phyloP scores from a whole-genome alignment of 2,329 filamentous ascomycete species.

The Apiospora sp. region DNA sequence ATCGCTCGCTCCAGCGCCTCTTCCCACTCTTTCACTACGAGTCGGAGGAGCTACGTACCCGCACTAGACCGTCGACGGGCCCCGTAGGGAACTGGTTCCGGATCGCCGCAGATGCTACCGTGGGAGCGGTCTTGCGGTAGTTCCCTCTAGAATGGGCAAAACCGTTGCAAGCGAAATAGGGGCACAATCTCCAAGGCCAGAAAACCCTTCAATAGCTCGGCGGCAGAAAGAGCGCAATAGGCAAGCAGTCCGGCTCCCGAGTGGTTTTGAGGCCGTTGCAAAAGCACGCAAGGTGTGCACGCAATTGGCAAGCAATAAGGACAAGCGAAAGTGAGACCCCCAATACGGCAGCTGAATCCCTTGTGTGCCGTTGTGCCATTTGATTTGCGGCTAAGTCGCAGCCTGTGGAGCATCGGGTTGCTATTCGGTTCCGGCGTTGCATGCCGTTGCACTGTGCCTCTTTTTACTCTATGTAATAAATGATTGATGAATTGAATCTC shows the following conservation, averaged over 20 bases:
- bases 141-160: background rate
- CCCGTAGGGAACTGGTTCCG: background rate
- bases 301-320: background rate
- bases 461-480: background rate
- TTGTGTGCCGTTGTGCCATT: background rate
- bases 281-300: background rate
- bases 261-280: background rate
- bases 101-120: background rate
- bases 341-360: slow-evolving; percentile 6
- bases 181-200: background rate
- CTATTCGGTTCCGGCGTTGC: background rate
- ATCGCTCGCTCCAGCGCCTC: background rate
- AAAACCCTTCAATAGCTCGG: background rate
- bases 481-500: background rate
- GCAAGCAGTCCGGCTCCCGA: background rate
- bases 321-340: background rate
- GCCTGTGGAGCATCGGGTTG: background rate
- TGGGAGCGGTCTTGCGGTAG: background rate
- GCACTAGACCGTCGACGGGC: slow-evolving; percentile 11
- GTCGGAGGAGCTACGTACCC: background rate
- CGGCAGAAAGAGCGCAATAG: slow-evolving; percentile 4
- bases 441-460: slow-evolving; percentile 16
- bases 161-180: background rate
- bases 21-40: background rate
- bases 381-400: background rate